These are phyloP conservation scores for Ampelocalamus luodianensis DNA, from an alignment of 176 grass and related monocot species.

Conservation along the genomic window DNA sequence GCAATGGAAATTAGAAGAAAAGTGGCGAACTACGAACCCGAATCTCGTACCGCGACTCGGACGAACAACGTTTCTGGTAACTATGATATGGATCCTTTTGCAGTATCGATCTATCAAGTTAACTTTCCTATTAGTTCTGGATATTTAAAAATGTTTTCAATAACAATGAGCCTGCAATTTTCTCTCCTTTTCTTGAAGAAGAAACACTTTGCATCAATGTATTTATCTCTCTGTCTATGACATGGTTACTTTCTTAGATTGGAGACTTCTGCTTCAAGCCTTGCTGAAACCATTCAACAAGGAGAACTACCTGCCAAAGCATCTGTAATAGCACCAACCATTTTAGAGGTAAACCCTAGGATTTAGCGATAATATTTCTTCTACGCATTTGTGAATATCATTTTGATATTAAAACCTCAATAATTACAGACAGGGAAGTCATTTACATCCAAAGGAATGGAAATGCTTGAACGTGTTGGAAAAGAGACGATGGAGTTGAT, in stretches of 20 bases:
- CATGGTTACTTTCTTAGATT: slow-evolving; percentile 56
- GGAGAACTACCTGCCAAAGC: slow-evolving; percentile 77
- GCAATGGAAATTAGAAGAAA: too few relatives aligned
- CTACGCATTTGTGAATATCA: not conserved
- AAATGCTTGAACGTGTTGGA: slow-evolving; percentile 94
- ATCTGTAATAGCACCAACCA: slow-evolving; percentile 78
- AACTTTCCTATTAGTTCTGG: not conserved
- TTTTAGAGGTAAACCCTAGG: slow-evolving; percentile 69
- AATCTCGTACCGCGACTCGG: too few relatives aligned
- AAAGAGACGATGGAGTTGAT: slow-evolving; percentile 97
- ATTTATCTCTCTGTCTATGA: slow-evolving; percentile 17
- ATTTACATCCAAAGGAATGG: slow-evolving; percentile 84
- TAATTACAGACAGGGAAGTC: slow-evolving; percentile 78
- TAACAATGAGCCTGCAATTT: slow-evolving; percentile 1
- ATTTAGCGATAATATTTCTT: slow-evolving; percentile 33
- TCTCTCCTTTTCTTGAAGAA: slow-evolving; percentile 25
- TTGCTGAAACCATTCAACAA: slow-evolving; percentile 91
- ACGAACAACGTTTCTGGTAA: too few relatives aligned
- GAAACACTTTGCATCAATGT: not conserved
- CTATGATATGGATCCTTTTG: slow-evolving; percentile 3
- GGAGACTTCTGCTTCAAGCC: slow-evolving; percentile 86
- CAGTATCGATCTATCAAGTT: slow-evolving; percentile 1
- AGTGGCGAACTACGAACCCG: too few relatives aligned
- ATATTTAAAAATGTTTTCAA: not conserved
- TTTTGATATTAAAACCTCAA: slow-evolving; percentile 47